A percentile compares a stretch with the other conserved stretches of the same genome.
phyloP scores from a whole-genome alignment of 306 rosid genomes.

The Rosa chinensis region DNA sequence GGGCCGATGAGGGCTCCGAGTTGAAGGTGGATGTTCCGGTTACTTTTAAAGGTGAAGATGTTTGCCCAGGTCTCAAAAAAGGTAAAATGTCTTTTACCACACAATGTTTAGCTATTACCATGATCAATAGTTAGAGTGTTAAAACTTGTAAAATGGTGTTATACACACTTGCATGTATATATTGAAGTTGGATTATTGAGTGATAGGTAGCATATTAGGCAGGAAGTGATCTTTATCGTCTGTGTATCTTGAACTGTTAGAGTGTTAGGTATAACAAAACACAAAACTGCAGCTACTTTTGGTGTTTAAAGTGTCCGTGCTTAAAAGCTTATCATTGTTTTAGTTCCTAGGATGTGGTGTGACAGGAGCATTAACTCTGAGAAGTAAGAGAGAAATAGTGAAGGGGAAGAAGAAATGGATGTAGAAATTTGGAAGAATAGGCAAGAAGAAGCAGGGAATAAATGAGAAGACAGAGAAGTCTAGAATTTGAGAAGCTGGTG shows the following conservation, averaged over 20 bases:
- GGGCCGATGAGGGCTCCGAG: slow-evolving; percentile 86
- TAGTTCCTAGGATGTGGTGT: background rate
- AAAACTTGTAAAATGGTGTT: background rate
- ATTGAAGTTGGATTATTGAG: background rate
- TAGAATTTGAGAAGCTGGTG: background rate
- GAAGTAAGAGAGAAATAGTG: background rate
- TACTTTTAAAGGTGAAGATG: slow-evolving; percentile 79
- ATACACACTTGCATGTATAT: background rate
- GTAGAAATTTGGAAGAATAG: background rate
- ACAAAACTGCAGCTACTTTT: background rate
- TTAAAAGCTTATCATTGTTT: background rate
- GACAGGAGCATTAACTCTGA: background rate
- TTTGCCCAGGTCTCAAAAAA: slow-evolving; percentile 75
- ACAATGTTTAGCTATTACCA: background rate
- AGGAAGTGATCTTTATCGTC: background rate
- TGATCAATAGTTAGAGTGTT: background rate
- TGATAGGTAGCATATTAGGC: background rate
- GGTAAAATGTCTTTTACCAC: slow-evolving; percentile 41
- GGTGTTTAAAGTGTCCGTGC: background rate
- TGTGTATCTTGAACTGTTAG: background rate
- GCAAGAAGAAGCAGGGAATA: background rate
- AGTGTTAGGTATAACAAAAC: too few relatives aligned
- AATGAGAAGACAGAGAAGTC: background rate
- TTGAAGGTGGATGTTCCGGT: slow-evolving; percentile 86
- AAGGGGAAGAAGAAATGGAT: background rate